Evolutionary conservation across 192 early-diverging fungal species (phyloP).

Genomic region (Phycomyces blakesleeanus): DNA sequence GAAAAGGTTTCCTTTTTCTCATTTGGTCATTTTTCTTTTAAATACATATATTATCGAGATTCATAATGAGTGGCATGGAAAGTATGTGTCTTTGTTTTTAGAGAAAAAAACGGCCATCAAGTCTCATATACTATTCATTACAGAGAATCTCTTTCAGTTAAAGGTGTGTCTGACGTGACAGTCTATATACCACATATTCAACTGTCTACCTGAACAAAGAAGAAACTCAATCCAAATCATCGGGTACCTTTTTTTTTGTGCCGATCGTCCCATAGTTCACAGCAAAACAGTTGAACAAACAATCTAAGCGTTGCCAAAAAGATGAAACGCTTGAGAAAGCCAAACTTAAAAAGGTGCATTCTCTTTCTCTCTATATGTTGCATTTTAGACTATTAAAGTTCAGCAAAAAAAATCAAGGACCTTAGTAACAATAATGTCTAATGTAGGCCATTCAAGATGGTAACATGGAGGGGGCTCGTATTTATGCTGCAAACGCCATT

Average conservation of each 20-base stretch:
- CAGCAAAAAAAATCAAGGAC: too few species aligned
- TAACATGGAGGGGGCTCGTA: constrained; percentile 88
- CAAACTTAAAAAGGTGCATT: constrained; percentile 89
- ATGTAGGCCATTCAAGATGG: constrained; percentile 84
- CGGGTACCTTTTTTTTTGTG: too few species aligned
- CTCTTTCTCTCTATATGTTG: too few species aligned
- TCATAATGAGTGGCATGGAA: constrained; percentile 12
- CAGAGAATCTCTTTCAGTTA: constrained; percentile 17
- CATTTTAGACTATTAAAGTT: too few species aligned
- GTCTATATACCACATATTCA: too few species aligned
- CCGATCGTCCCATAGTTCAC: constrained; percentile 61
- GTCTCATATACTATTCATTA: too few species aligned
- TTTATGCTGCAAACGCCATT: constrained; percentile 94
- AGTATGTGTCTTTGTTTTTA: constrained; percentile 5
- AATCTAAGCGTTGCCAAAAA: constrained; percentile 82
- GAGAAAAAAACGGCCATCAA: too few species aligned
- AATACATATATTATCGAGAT: background rate
- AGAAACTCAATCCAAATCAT: too few species aligned
- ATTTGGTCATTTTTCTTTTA: background rate
- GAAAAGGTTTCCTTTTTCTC: too few species aligned
- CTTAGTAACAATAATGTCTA: background rate
- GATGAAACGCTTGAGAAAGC: constrained; percentile 76
- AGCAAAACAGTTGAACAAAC: constrained; percentile 82
- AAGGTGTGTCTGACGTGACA: background rate
- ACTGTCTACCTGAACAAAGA: too few species aligned